Evolutionary conservation across 371 early-diverging fungal genomes (phyloP).

Genomic region (Rhizopus delemar): DNA sequence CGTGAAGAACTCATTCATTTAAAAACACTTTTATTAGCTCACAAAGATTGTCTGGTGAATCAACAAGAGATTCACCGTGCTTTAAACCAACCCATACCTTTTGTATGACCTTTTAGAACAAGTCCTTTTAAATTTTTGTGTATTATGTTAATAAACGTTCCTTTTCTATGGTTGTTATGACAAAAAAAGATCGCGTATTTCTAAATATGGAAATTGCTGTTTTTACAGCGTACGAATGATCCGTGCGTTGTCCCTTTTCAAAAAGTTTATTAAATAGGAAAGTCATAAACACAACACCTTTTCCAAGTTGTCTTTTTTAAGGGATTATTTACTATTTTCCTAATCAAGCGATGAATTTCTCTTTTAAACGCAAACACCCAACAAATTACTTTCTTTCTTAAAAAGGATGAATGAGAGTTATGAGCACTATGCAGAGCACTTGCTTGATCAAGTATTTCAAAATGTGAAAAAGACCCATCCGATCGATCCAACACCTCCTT

Average conservation of each 20-base stretch:
- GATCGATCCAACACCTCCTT: not conserved
- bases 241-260: too few relatives aligned
- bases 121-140: not conserved
- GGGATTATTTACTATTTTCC: not conserved
- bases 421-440: constrained; percentile 20
- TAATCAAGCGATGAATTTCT: not conserved
- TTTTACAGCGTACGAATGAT: too few relatives aligned
- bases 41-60: constrained; percentile 56
- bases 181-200: too few relatives aligned
- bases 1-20: constrained; percentile 55
- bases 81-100: constrained; percentile 23
- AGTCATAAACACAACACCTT: too few relatives aligned
- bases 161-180: not conserved
- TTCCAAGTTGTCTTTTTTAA: too few relatives aligned
- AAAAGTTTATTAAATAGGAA: too few relatives aligned
- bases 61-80: constrained; percentile 12
- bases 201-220: too few relatives aligned
- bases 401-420: not conserved
- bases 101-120: not conserved
- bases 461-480: constrained; percentile 15
- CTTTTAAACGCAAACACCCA: too few relatives aligned
- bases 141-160: not conserved
- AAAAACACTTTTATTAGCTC: constrained; percentile 55
- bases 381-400: not conserved
- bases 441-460: constrained; percentile 18